Evolutionary conservation across 371 early-diverging fungal genomes (phyloP).

Genomic region (Rhizopus delemar): DNA sequence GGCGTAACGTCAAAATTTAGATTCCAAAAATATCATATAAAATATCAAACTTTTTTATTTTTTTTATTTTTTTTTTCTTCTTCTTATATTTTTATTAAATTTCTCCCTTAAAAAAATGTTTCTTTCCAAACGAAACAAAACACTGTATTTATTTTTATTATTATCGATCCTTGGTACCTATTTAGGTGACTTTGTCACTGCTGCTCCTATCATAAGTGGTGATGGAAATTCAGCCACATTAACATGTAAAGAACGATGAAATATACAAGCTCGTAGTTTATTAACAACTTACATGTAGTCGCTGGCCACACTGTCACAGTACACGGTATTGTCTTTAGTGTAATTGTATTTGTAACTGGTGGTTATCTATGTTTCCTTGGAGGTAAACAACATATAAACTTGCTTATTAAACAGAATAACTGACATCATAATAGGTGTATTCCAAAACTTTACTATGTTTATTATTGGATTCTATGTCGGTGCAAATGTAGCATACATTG

Average conservation of each 20-base stretch:
- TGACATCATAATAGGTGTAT: conserved; percentile 39
- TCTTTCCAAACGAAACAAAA: conserved; percentile 17
- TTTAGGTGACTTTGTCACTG: conserved; percentile 25
- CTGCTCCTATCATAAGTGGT: conserved; percentile 22
- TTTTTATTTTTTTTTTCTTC: conserved; percentile 7
- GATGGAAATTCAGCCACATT: conserved; percentile 15
- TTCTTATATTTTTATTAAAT: conserved; percentile 5
- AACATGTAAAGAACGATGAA: conserved; percentile 17
- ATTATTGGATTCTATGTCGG: conserved; percentile 60
- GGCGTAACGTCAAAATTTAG: conserved; percentile 1
- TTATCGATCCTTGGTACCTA: conserved; percentile 18
- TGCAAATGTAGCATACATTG: conserved; percentile 54
- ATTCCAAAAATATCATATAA: no score
- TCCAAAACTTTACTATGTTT: conserved; percentile 62
- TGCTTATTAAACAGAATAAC: conserved; percentile 5
- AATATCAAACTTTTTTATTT: background rate
- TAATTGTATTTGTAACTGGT: conserved; percentile 55
- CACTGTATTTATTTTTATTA: conserved; percentile 16
- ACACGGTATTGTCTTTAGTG: conserved; percentile 54
- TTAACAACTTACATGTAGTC: conserved; percentile 21
- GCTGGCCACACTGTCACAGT: conserved; percentile 43
- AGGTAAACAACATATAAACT: conserved; percentile 21
- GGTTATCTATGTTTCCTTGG: conserved; percentile 47
- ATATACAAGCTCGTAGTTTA: background rate
- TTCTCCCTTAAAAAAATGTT: conserved; percentile 12